Evolutionary conservation across 2,329 filamentous ascomycete species (phyloP), one percentile per base, ranked within the genome.

Genomic region (Aureobasidium sp.): DNA sequence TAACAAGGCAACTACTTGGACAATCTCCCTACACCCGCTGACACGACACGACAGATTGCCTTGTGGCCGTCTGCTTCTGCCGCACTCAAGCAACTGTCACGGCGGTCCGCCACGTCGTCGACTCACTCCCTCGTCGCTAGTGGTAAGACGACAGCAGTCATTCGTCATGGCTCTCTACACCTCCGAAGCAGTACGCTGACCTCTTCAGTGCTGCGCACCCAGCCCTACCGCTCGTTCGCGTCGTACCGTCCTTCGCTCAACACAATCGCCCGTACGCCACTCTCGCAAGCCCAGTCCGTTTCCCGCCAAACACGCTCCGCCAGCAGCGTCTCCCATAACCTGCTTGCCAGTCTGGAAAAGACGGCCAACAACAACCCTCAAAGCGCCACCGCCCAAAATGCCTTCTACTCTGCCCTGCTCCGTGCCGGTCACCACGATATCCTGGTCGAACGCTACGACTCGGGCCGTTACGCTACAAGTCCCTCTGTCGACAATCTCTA

Each of bases 401-500:
- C 89, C 17, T 96, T 99, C 73, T 99, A 99, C 72, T 88, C 93
- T 71, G 87, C 92, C 47, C 83, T 99, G 15, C 80, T 96, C 60
- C 88, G 89, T 70, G 91, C 93, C 55, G 94, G 95, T 69, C 92
- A 96, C 88, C 90, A 93, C 19, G 87, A 91, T 55, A 95, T 99
- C 64, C 79, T 99, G 60, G 83, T 96, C 62, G 91, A 97, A 74
- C 82, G 94, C 68, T 94, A 96, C 73, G 86, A 91, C 70, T 91
- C 88, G 17, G 89, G 89, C 64, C 84, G 87, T 60, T 99, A 92
- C 72, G 92, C 92, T 11, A 84, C 84, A 21, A 96, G 93, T 71
- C 73, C 84, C 17, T 83, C 84, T 13, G 87, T 87, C n/a, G 89
- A 95, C 61, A 82, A 86, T 49, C 83, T 87, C 25, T 97, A 95